These are phyloP conservation scores for Aspergillus sp. DNA, from an alignment of 2,329 filamentous ascomycete species.

Conservation along the genomic window DNA sequence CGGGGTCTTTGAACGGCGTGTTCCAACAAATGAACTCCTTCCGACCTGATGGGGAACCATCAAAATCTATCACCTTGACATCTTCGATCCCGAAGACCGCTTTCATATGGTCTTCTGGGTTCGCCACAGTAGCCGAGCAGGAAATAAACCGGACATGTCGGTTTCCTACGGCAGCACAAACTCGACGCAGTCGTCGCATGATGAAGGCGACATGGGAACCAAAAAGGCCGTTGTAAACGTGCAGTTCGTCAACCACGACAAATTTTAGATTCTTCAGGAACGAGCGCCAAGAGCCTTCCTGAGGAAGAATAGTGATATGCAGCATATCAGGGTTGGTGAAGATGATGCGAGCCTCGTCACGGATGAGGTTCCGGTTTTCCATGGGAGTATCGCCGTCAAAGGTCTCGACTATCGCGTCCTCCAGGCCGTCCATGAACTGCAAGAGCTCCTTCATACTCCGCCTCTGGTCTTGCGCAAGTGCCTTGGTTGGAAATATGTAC, in stretches of 20 bases:
- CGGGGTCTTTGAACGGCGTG: conserved; percentile 87
- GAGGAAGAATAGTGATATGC: conserved; percentile 87
- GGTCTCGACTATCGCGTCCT: conserved; percentile 79
- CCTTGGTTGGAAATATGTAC: conserved; percentile 98
- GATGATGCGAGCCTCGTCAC: conserved; percentile 86
- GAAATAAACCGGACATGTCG: conserved; percentile 83
- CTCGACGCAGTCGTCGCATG: conserved; percentile 82
- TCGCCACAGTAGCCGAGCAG: conserved; percentile 94
- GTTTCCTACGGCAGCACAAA: conserved; percentile 90
- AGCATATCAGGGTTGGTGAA: conserved; percentile 99
- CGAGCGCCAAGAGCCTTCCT: conserved; percentile 83
- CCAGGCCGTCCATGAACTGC: conserved; percentile 73
- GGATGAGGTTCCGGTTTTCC: conserved; percentile 71
- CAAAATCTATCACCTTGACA: conserved; percentile 80
- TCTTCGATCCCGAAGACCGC: conserved; percentile 88
- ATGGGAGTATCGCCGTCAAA: conserved; percentile 95
- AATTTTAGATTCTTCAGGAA: conserved; percentile 88
- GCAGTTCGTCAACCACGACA: conserved; percentile 87
- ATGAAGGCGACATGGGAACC: conserved; percentile 93
- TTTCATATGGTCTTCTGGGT: conserved; percentile 86
- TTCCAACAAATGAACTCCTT: conserved; percentile 99
- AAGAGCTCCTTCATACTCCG: conserved; percentile 84
- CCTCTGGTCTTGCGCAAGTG: conserved; percentile 89
- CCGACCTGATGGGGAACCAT: conserved; percentile 86
- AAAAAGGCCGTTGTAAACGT: conserved; percentile 94